Conservation (phyloP, 306 rosid species). For the Vicia villosa region DNA sequence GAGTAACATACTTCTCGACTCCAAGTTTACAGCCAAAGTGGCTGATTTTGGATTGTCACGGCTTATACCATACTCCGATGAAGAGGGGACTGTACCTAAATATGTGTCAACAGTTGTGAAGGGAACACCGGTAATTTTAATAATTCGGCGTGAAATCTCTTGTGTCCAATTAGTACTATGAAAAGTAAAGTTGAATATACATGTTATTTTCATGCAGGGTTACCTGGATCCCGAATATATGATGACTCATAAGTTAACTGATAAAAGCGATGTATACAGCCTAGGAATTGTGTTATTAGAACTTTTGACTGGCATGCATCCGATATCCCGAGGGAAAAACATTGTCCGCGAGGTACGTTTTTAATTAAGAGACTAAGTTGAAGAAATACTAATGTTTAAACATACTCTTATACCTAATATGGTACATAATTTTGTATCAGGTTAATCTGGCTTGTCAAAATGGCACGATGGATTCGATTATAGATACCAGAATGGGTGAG, state of each 20-base stretch:
- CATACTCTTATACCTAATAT: not conserved
- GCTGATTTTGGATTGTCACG: conserved; percentile 94
- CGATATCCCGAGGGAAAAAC: conserved; percentile 78
- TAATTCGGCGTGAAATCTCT: not conserved
- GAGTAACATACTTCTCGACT: conserved; percentile 81
- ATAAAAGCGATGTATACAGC: conserved; percentile 82
- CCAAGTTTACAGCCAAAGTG: conserved; percentile 69
- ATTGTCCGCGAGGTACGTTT: conserved; percentile 75
- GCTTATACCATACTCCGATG: conserved; percentile 69
- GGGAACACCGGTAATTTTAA: conserved; percentile 87
- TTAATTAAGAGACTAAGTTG: not conserved
- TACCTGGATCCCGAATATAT: conserved; percentile 80
- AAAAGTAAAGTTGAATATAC: conserved; percentile 4
- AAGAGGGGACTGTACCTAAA: conserved; percentile 60
- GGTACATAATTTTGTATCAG: conserved; percentile 40
- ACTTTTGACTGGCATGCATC: conserved; percentile 68
- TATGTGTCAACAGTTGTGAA: conserved; percentile 87
- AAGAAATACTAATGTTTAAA: not conserved
- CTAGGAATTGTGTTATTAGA: conserved; percentile 74
- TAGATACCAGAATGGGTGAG: conserved; percentile 61
- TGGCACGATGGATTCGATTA: conserved; percentile 50
- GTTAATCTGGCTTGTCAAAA: conserved; percentile 58
- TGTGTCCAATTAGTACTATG: conserved; percentile 7
- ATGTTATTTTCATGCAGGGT: conserved; percentile 54
- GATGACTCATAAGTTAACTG: conserved; percentile 72